These are phyloP conservation scores for Plasmodium blacklocki DNA, from an alignment of 169 alveolate genomes.

Conservation along the genomic window DNA sequence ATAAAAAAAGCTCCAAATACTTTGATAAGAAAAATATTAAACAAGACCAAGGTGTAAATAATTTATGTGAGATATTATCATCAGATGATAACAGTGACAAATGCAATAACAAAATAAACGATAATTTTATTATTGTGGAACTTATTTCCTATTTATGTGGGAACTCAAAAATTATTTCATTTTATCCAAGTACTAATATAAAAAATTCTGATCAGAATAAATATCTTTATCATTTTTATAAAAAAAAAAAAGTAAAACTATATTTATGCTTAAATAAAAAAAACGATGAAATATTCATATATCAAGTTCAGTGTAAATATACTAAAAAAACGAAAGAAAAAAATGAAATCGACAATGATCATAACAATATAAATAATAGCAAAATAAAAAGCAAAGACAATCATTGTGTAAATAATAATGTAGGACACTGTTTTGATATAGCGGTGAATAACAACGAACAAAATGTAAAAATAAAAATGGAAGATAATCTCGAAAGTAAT, in stretches of 20 bases:
- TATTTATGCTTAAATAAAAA: constrained; percentile 48
- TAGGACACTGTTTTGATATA: neutral
- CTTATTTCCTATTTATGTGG: constrained; percentile 72
- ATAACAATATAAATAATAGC: neutral
- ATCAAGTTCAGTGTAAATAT: constrained; percentile 45
- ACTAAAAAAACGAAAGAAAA: constrained; percentile 5
- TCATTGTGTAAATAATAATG: neutral
- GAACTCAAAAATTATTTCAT: constrained; percentile 47
- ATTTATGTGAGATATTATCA: constrained; percentile 59
- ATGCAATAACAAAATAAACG: constrained; percentile 4
- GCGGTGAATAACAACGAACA: neutral
- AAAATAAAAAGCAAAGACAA: neutral
- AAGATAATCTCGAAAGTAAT: neutral
- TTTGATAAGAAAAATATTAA: constrained; percentile 1
- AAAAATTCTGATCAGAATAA: constrained; percentile 53
- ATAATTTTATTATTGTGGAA: constrained; percentile 65
- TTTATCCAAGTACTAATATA: constrained; percentile 53
- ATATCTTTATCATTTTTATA: constrained; percentile 66
- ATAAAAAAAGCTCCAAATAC: neutral
- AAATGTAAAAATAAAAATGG: neutral
- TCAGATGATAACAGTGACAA: constrained; percentile 59
- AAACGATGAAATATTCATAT: constrained; percentile 58
- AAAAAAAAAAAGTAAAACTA: constrained; percentile 49
- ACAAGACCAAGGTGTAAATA: neutral
- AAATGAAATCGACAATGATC: neutral